Evolutionary conservation across 2,329 filamentous ascomycete species (phyloP).

Genomic region (Talaromyces piceae): DNA sequence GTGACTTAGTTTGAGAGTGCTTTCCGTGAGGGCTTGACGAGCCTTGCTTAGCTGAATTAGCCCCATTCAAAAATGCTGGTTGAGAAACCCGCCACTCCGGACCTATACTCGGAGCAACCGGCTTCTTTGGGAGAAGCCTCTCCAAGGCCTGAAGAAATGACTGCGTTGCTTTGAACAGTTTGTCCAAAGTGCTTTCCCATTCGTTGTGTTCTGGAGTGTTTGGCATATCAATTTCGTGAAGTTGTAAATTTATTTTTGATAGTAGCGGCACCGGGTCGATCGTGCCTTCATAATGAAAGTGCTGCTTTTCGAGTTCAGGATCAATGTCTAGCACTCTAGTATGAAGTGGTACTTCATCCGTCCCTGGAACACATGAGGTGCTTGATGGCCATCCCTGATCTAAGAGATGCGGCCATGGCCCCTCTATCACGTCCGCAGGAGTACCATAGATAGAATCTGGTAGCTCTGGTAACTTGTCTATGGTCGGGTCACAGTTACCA

Average conservation of each 20-base stretch:
- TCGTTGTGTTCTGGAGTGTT: neutral
- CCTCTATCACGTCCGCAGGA: neutral
- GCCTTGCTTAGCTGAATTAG: neutral
- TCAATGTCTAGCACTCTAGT: neutral
- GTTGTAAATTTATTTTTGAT: neutral
- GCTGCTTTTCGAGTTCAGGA: neutral
- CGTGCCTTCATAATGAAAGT: neutral
- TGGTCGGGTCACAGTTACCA: neutral
- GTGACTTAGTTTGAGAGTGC: neutral
- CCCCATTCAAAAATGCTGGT: neutral
- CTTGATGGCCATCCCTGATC: neutral
- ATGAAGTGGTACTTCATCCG: neutral
- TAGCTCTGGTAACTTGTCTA: neutral
- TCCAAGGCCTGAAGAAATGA: neutral
- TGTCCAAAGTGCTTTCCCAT: neutral
- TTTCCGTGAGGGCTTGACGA: neutral
- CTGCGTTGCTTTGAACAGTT: neutral
- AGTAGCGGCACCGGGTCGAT: neutral
- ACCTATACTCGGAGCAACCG: neutral
- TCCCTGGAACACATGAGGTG: neutral
- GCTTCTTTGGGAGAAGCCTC: neutral
- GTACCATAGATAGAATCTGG: neutral
- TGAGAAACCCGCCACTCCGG: neutral
- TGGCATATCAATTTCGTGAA: neutral
- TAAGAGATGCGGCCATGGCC: neutral